Base-by-base conservation (phyloP, 257 asterid genomes). In the Coffea eugenioides region DNA sequence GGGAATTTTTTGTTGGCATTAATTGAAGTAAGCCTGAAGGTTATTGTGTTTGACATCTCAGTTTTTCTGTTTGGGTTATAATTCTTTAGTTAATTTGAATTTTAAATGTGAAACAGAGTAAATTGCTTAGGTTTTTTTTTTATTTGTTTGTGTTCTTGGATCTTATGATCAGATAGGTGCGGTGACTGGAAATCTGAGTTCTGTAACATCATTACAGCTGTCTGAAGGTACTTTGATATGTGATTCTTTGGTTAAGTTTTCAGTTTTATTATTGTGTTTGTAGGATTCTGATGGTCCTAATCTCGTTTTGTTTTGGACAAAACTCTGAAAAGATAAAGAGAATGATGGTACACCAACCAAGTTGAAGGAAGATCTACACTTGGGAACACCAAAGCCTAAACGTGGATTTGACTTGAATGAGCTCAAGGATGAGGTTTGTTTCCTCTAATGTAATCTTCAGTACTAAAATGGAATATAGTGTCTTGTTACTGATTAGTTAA, bases 371-470 rank as follows among this genome's bases (percentile, higher is more conserved):
- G 86, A 83, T 80, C 86, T 23, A 80, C 87, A 75, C 25, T 23
- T 48, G 41, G 84, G 79, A 74, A 82, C 77, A 62, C 77, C 77
- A 41, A 77, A 72, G 80, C 85, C 71, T 46, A 72, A 25, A 46
- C 46, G 77, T 70, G 88, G 74, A 79, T 74, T 77, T 76, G 84
- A 84, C 71, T 81, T 83, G 49, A 75, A 78, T 72, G 95, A 85
- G 85, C 94, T 88, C 76, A 86, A 88, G 81, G 88, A 90, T n/a
- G 92, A 94, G 97, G 98, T 91, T 16, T 39, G 82, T 86, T 69
- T 59, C 62, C 74, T 10, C 34, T 57, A n/a, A 16, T 51, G 20
- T 59, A 8, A 2, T 61, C 25, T 56, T 48, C 57, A 27, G 46
- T 49, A 65, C 51, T 69, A 8, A 41, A 7, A 20, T 52, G 13